These are phyloP conservation scores for Tolypocladium sp. DNA, from an alignment of 2,329 filamentous ascomycete genomes.

Conservation along the genomic window DNA sequence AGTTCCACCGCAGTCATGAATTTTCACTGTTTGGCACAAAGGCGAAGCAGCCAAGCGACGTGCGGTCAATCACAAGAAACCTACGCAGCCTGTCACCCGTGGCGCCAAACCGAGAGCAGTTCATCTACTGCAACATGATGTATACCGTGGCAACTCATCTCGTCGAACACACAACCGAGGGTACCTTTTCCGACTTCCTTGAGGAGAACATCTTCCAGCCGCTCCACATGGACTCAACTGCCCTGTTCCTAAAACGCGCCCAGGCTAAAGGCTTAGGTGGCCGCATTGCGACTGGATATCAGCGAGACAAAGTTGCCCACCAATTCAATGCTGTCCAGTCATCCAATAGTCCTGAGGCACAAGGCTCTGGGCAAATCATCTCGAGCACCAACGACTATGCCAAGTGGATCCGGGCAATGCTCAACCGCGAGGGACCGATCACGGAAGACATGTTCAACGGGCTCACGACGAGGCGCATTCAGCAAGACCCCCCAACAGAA, in stretches of 20 bases:
- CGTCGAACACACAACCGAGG: conserved; percentile 9
- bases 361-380: conserved; percentile 19
- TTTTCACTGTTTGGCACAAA: conserved; percentile 10
- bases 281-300: conserved; percentile 9
- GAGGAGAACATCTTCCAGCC: background rate
- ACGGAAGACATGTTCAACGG: conserved; percentile 12
- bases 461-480: conserved; percentile 9
- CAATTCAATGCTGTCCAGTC: conserved; percentile 1
- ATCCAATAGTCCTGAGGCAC: conserved; percentile 13
- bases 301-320: conserved; percentile 6
- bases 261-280: conserved; percentile 7
- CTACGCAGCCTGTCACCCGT: conserved; percentile 13
- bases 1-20: conserved; percentile 9
- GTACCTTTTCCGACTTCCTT: conserved; percentile 12
- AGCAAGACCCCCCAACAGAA: conserved; percentile 3
- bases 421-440: conserved; percentile 12
- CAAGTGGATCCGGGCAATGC: conserved; percentile 16
- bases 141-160: conserved; percentile 14
- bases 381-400: conserved; percentile 16
- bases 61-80: conserved; percentile 14
- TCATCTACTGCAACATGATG: conserved; percentile 19
- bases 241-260: conserved; percentile 10
- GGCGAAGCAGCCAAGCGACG: conserved; percentile 9
- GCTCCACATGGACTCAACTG: conserved; percentile 7
- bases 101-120: conserved; percentile 11